Conservation (phyloP, 2,329 filamentous ascomycete species). For the Salinomyces thailandicus region DNA sequence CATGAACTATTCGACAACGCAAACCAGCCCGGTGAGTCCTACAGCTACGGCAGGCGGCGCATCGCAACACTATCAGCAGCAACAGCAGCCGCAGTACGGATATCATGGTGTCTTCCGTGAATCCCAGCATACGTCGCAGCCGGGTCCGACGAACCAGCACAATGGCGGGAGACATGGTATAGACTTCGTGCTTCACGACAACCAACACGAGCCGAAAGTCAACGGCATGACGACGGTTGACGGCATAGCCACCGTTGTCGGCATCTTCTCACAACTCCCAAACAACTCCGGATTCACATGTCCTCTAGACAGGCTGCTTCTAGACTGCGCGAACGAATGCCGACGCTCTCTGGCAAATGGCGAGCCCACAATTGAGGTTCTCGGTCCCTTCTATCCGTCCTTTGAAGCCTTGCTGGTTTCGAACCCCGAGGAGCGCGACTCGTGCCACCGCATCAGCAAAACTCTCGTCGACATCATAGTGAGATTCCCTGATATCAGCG, state of each 20-base stretch:
- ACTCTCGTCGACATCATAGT: constrained; percentile 76
- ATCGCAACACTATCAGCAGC: constrained; percentile 2
- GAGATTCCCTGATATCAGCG: constrained; percentile 69
- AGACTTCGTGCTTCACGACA: constrained; percentile 58
- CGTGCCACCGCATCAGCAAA: constrained; percentile 66
- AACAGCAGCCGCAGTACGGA: constrained; percentile 7
- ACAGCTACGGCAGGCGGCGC: background rate
- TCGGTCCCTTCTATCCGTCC: constrained; percentile 69
- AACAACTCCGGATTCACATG: constrained; percentile 59
- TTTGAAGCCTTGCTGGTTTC: constrained; percentile 57
- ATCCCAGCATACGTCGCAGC: constrained; percentile 4
- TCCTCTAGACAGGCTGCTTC: constrained; percentile 65
- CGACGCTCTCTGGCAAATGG: constrained; percentile 57
- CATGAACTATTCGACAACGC: constrained; percentile 1
- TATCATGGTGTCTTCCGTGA: too few species aligned
- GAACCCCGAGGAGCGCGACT: constrained; percentile 43
- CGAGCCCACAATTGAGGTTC: constrained; percentile 51
- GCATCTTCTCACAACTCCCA: constrained; percentile 29
- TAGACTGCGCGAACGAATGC: constrained; percentile 66
- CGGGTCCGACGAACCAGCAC: background rate
- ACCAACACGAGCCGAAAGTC: background rate
- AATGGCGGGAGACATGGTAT: constrained; percentile 37
- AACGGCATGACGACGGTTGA: background rate
- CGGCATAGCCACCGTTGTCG: constrained; percentile 5
- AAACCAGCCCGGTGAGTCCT: constrained; percentile 3